Conservation (phyloP, 2,329 filamentous ascomycete species). For the Talaromyces amestolkiae region DNA sequence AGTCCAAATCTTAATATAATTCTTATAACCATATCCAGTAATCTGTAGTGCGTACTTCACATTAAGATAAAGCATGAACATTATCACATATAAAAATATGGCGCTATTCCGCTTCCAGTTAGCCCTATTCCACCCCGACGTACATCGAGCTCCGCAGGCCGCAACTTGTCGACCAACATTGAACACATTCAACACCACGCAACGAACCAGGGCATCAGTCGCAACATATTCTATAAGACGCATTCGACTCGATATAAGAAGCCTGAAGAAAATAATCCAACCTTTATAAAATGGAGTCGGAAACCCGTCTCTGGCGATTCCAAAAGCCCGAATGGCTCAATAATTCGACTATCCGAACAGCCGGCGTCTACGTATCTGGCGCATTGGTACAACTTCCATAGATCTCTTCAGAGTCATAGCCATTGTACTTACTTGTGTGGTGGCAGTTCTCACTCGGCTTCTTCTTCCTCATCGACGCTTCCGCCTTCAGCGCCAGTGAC, state of each 20-base stretch:
- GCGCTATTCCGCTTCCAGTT: neutral
- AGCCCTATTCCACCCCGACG: neutral
- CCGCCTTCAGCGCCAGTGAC: conserved; percentile 61
- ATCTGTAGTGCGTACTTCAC: neutral
- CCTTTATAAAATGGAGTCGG: conserved; percentile 40
- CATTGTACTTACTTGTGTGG: neutral
- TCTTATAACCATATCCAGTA: neutral
- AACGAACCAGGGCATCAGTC: neutral
- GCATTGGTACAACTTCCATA: conserved; percentile 55
- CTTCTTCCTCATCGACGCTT: conserved; percentile 67
- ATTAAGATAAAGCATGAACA: neutral
- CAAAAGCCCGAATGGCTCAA: conserved; percentile 66
- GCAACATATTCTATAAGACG: neutral
- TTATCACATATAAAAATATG: neutral
- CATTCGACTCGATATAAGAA: neutral
- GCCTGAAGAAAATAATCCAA: neutral
- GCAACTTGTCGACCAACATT: conserved; percentile 5
- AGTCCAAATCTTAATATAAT: neutral
- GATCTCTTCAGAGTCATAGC: neutral
- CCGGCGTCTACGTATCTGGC: conserved; percentile 65
- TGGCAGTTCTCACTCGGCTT: conserved; percentile 65
- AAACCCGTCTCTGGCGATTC: conserved; percentile 64
- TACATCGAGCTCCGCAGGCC: conserved; percentile 10
- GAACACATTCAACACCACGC: neutral
- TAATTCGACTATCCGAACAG: conserved; percentile 61